phyloP scores from a whole-genome alignment of 805 yeast genomes.

The Starmerella bombi region DNA sequence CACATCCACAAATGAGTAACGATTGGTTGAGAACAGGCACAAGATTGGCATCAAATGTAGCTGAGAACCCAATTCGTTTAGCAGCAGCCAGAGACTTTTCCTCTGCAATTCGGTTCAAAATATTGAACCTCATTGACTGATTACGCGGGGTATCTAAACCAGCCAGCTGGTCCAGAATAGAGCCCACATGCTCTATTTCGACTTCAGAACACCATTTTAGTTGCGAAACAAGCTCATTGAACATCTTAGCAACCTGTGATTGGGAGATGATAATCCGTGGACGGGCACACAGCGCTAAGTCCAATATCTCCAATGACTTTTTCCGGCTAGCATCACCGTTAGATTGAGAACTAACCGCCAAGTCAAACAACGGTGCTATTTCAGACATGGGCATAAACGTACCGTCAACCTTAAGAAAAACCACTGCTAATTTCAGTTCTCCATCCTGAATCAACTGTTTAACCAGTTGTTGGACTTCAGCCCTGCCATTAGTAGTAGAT shows the following conservation, averaged over 20 bases:
- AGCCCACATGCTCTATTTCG: constrained; percentile 1
- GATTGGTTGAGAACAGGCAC: constrained; percentile 1
- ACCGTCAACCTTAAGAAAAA: constrained; percentile 6
- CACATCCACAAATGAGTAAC: constrained; percentile 1
- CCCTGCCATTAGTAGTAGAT: background rate
- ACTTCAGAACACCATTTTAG: constrained; percentile 3
- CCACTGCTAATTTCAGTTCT: constrained; percentile 2
- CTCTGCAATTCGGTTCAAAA: background rate
- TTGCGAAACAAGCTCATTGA: background rate
- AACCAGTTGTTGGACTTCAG: constrained; percentile 2
- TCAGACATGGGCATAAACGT: constrained; percentile 4
- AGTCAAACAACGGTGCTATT: background rate
- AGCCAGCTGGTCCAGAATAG: constrained; percentile 11
- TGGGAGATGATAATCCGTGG: constrained; percentile 11
- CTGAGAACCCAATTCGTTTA: background rate
- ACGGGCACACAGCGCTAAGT: constrained; percentile 5
- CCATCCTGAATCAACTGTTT: background rate
- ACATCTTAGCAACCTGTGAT: constrained; percentile 2
- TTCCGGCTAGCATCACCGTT: background rate
- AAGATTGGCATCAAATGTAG: too few species aligned
- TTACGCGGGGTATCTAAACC: background rate
- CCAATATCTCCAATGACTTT: constrained; percentile 4
- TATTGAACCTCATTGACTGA: background rate
- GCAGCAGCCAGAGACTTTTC: background rate
- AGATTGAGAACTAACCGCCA: background rate